phyloP scores from a whole-genome alignment of 139 green algal species.

The Asterochloris erici region DNA sequence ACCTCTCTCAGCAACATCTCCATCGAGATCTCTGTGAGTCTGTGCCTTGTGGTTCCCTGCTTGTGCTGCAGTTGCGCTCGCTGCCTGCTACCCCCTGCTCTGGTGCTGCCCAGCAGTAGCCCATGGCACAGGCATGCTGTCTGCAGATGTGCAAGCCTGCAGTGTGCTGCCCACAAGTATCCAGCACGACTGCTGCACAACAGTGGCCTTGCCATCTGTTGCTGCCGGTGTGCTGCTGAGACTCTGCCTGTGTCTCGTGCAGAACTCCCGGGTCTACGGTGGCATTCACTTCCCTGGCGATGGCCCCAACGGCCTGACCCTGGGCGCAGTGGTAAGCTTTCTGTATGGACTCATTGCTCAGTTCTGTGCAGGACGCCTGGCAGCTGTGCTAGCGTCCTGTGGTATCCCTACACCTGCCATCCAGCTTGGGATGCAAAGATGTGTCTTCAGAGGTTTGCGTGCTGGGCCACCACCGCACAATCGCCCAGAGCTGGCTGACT shows the following conservation, averaged over 20 bases:
- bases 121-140: too few species aligned
- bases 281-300: conserved; percentile 12
- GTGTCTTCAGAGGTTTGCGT: neutral
- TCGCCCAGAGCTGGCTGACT: neutral
- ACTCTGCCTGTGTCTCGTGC: too few species aligned
- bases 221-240: too few species aligned
- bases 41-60: too few species aligned
- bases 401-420: neutral
- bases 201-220: too few species aligned
- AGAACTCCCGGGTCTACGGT: conserved; percentile 5
- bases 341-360: neutral
- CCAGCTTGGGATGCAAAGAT: neutral
- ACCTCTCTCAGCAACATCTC: neutral
- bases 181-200: too few species aligned
- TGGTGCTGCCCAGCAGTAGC: too few species aligned
- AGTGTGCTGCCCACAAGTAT: too few species aligned
- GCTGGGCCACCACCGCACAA: neutral
- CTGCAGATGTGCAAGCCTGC: too few species aligned
- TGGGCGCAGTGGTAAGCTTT: neutral
- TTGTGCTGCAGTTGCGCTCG: too few species aligned
- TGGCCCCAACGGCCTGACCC: conserved; percentile 3
- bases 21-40: neutral
- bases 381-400: too few species aligned
- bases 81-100: too few species aligned
- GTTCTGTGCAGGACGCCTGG: neutral